phyloP scores from a whole-genome alignment of 2,329 filamentous ascomycete species.

The Chaetomium strumarium region DNA sequence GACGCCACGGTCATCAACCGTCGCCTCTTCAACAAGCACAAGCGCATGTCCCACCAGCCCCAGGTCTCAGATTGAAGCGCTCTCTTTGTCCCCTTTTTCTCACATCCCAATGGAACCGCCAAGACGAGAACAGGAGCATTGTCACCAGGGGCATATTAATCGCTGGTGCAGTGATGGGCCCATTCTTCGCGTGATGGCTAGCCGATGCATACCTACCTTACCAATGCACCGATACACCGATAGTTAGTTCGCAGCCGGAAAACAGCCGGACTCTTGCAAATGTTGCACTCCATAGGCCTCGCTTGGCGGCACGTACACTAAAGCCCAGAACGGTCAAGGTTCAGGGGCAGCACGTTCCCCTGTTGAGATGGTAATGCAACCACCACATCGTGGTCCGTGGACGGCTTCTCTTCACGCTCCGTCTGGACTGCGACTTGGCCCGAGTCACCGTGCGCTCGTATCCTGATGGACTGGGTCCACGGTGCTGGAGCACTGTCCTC shows the following conservation, averaged over 20 bases:
- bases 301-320: constrained; percentile 11
- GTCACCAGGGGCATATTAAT: not conserved
- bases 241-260: not conserved
- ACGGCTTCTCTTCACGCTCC: not conserved
- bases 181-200: not conserved
- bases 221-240: not conserved
- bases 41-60: not conserved
- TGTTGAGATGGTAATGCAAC: constrained; percentile 12
- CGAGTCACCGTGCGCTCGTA: too few relatives aligned
- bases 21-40: not conserved
- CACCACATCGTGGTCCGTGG: not conserved
- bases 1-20: not conserved
- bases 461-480: not conserved
- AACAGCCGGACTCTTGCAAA: not conserved
- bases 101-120: not conserved
- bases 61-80: not conserved
- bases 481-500: not conserved
- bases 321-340: constrained; percentile 9
- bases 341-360: constrained; percentile 11
- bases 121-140: not conserved
- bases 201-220: not conserved
- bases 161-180: not conserved
- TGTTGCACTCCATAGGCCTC: constrained; percentile 7
- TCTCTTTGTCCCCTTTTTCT: not conserved
- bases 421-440: constrained; percentile 10